phyloP scores from a whole-genome alignment of 2,329 filamentous ascomycete species.

The Colletotrichum camelliae region DNA sequence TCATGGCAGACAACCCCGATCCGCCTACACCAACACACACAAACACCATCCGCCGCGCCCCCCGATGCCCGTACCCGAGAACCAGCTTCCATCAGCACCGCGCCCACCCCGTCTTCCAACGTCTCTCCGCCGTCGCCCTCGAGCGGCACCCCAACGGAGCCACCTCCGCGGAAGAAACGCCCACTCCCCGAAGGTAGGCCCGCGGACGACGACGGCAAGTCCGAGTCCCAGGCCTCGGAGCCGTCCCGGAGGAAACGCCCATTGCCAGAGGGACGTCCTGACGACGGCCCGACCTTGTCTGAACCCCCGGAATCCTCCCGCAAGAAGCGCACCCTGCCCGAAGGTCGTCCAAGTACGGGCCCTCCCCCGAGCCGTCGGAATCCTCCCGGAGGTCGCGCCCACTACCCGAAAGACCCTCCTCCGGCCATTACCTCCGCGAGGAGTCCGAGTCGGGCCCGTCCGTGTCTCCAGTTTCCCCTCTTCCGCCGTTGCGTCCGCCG shows the following conservation, averaged over 20 bases:
- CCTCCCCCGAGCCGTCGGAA: neutral
- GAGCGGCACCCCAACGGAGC: neutral
- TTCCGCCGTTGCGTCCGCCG: neutral
- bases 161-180: neutral
- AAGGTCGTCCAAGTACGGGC: neutral
- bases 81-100: neutral
- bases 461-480: neutral
- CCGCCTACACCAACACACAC: neutral
- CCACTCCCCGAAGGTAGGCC: neutral
- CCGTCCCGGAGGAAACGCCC: neutral
- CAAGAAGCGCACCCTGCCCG: neutral
- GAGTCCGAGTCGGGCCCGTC: neutral
- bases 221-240: neutral
- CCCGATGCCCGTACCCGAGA: neutral
- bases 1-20: conserved; percentile 7
- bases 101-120: neutral
- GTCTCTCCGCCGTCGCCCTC: neutral
- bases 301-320: neutral
- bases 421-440: neutral
- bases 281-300: neutral
- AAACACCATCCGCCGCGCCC: neutral
- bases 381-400: neutral
- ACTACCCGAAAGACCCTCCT: neutral
- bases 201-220: neutral
- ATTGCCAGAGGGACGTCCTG: neutral